Evolutionary conservation across 257 asterid species (phyloP).

Genomic region (Fraxinus excelsior): DNA sequence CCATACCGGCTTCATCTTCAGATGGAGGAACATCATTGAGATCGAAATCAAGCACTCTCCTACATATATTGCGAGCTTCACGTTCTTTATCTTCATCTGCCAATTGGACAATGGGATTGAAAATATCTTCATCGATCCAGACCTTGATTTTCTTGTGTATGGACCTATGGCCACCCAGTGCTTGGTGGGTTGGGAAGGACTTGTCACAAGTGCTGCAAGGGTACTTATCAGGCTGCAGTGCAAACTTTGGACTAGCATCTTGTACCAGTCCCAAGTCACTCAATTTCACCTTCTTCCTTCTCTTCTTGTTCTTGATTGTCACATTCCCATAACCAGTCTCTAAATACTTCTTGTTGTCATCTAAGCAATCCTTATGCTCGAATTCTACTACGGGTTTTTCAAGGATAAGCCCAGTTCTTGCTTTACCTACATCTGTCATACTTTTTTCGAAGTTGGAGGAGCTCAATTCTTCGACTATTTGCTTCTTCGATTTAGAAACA

Average conservation of each 20-base stretch:
- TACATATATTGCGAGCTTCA: constrained; percentile 23
- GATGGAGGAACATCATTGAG: constrained; percentile 54
- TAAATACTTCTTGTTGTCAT: background rate
- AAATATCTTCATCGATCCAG: background rate
- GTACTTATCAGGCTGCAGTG: constrained; percentile 26
- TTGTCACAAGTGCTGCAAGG: constrained; percentile 39
- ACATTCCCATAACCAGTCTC: background rate
- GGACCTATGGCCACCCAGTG: constrained; percentile 54
- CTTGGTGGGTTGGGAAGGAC: constrained; percentile 42
- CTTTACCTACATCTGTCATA: background rate
- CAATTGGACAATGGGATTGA: constrained; percentile 25
- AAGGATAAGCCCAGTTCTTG: background rate
- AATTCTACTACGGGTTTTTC: background rate
- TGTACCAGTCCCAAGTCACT: constrained; percentile 33
- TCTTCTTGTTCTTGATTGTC: constrained; percentile 33
- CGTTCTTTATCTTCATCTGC: constrained; percentile 10
- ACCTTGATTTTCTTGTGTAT: constrained; percentile 40
- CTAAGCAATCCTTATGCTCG: background rate
- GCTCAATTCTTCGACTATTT: background rate
- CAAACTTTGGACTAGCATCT: constrained; percentile 12
- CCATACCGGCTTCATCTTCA: constrained; percentile 24
- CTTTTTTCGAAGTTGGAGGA: constrained; percentile 1
- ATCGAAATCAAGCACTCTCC: constrained; percentile 42
- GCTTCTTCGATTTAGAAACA: constrained; percentile 18
- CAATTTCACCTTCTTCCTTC: constrained; percentile 40